Conservation (phyloP, 306 rosid genomes). For the Trifolium repens region DNA sequence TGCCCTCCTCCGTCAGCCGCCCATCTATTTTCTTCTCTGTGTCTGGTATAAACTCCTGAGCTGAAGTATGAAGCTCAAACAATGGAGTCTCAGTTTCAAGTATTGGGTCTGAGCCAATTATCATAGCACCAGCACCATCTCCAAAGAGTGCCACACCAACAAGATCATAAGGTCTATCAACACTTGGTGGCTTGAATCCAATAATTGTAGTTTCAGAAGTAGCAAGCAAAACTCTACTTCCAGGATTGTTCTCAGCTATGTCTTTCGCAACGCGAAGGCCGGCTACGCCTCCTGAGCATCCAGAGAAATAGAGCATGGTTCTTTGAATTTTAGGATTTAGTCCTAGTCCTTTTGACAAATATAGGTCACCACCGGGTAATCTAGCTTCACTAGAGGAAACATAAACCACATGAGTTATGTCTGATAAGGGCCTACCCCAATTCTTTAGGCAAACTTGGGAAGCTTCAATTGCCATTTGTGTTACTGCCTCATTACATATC, state of each 20-base stretch:
- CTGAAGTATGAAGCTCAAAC: slow-evolving; percentile 85
- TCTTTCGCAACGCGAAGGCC: slow-evolving; percentile 88
- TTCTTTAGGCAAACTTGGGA: slow-evolving; percentile 73
- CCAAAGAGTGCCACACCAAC: slow-evolving; percentile 94
- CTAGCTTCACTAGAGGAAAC: slow-evolving; percentile 95
- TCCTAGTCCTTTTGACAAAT: slow-evolving; percentile 78
- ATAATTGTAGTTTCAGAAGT: slow-evolving; percentile 92
- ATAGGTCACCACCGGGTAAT: slow-evolving; percentile 89
- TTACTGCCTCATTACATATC: slow-evolving; percentile 84
- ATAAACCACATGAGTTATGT: slow-evolving; percentile 82
- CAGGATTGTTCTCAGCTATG: slow-evolving; percentile 92
- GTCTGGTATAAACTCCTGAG: slow-evolving; percentile 72
- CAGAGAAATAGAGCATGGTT: slow-evolving; percentile 72
- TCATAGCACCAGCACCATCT: slow-evolving; percentile 90
- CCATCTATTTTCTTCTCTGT: slow-evolving; percentile 88
- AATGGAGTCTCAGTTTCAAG: slow-evolving; percentile 60
- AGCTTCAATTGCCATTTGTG: slow-evolving; percentile 92
- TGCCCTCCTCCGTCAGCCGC: slow-evolving; percentile 84
- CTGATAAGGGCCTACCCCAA: slow-evolving; percentile 79
- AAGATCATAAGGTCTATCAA: slow-evolving; percentile 80
- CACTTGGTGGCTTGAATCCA: slow-evolving; percentile 90
- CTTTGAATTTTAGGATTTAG: slow-evolving; percentile 64
- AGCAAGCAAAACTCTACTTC: slow-evolving; percentile 75
- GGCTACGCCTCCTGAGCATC: slow-evolving; percentile 95
- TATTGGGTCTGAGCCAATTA: slow-evolving; percentile 70